These are phyloP conservation scores for Arthrobotrys entomopaga DNA, from an alignment of 2,329 filamentous ascomycete species.

Conservation along the genomic window DNA sequence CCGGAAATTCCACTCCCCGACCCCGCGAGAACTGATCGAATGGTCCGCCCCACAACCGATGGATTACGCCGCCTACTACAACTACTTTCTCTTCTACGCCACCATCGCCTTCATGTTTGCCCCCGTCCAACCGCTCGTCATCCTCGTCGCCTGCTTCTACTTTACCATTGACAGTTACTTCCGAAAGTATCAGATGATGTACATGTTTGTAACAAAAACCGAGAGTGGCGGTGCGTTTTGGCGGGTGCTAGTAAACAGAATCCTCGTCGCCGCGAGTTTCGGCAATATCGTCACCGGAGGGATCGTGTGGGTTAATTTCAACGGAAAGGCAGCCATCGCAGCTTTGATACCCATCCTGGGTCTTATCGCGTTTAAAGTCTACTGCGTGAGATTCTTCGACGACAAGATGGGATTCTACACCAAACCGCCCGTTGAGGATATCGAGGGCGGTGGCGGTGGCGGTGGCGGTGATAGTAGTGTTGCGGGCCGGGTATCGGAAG, in stretches of 20 bases:
- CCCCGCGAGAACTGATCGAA: conserved; percentile 89
- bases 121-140: conserved; percentile 83
- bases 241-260: conserved; percentile 90
- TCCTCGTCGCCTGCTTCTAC: conserved; percentile 88
- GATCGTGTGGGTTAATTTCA: conserved; percentile 76
- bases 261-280: conserved; percentile 82
- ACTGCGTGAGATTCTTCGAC: conserved; percentile 64
- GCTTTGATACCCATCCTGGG: conserved; percentile 80
- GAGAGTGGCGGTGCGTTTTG: conserved; percentile 95
- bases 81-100: conserved; percentile 94
- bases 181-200: conserved; percentile 94
- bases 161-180: conserved; percentile 86
- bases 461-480: conserved; percentile 60
- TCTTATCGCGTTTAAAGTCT: conserved; percentile 77
- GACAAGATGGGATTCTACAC: conserved; percentile 63
- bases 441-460: conserved; percentile 40
- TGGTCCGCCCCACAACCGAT: conserved; percentile 91
- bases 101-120: conserved; percentile 88
- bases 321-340: conserved; percentile 67
- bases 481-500: conserved; percentile 61
- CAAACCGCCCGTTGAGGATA: conserved; percentile 52
- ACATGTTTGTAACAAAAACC: conserved; percentile 95
- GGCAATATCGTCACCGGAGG: conserved; percentile 82
- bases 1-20: conserved; percentile 85
- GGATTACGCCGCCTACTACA: conserved; percentile 97